Base-by-base conservation (phyloP, 306 rosid genomes). In the Citrullus amarus region DNA sequence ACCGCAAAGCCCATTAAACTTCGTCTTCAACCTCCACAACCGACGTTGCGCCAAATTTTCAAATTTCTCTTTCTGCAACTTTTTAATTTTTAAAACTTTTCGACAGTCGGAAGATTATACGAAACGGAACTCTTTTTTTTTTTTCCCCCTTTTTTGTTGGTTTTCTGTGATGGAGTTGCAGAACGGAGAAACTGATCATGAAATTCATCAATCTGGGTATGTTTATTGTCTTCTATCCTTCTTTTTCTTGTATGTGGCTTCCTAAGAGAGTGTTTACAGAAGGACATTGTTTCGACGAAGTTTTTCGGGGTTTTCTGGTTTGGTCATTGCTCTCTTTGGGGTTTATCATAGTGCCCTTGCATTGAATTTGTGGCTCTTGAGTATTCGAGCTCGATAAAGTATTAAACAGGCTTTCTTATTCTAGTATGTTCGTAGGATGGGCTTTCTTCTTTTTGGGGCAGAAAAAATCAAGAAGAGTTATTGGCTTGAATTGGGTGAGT, bases 1-100 rank as follows among this genome's bases (percentile, higher is more conserved):
- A 73, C 58, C 25, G 38, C 44, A 50, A 66, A 73, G 77, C 77
- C 77, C 77, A 73, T 73, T 73, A 73, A 16, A 2, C 77, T 15
- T 50, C 77, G 22, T 73, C 77, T 73, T 51, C 77, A 15, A 73
- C 72, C 50, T 34, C 72, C 28, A 14, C 12, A 62, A 62, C 59
- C 39, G 13, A 71, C 58, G 46, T 48, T 73, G 60, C 77, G 77
- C 77, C 77, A 73, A 72, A 22, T 73, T 72, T 73, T 73, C 60
- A 51, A 73, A 51, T 51, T 73, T 70, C 34, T 9, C 18, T 12
- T 50, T 46, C 43, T 72, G 44, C 43, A 73, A 73, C 60, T 73
- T 5, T 50, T 34, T 50, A 1, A 1, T 9, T 10, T 28, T 48
- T 25, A 1, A 9, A 18, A 50, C 6, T 8, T 50, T 50, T 50